Evolutionary conservation across 208 protist species (phyloP).

Genomic region (Hexamita inflata): DNA sequence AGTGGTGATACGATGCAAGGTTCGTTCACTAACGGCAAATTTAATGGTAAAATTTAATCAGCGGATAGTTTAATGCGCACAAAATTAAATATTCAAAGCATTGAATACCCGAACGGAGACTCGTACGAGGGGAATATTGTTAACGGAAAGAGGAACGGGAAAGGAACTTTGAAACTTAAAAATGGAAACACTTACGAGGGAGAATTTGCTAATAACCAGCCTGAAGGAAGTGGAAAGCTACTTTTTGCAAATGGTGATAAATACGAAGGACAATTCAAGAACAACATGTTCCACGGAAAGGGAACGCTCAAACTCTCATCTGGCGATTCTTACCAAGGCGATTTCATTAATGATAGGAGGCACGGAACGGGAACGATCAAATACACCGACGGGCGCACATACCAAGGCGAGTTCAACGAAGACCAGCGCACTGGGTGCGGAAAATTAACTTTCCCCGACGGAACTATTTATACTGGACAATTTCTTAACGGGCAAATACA

Average conservation of each 20-base stretch:
- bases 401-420: slow-evolving; percentile 28
- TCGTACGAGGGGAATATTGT: slow-evolving; percentile 11
- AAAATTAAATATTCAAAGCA: too few species aligned
- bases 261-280: slow-evolving; percentile 23
- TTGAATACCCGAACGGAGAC: slow-evolving; percentile 29
- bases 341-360: not conserved
- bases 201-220: not conserved
- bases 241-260: slow-evolving; percentile 6
- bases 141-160: not conserved
- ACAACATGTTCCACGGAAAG: slow-evolving; percentile 2
- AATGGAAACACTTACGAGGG: slow-evolving; percentile 16
- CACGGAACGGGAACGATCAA: slow-evolving; percentile 14
- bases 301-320: not conserved
- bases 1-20: slow-evolving; percentile 25
- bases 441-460: not conserved
- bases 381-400: not conserved
- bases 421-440: slow-evolving; percentile 2
- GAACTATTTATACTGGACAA: too few species aligned
- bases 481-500: too few species aligned
- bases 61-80: too few species aligned
- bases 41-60: not conserved
- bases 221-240: not conserved
- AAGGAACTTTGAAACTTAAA: not conserved
- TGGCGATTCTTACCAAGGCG: not conserved
- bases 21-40: not conserved